Base-by-base conservation (phyloP, 2,329 filamentous ascomycete genomes). In the Tolypocladium cylindrosporum region DNA sequence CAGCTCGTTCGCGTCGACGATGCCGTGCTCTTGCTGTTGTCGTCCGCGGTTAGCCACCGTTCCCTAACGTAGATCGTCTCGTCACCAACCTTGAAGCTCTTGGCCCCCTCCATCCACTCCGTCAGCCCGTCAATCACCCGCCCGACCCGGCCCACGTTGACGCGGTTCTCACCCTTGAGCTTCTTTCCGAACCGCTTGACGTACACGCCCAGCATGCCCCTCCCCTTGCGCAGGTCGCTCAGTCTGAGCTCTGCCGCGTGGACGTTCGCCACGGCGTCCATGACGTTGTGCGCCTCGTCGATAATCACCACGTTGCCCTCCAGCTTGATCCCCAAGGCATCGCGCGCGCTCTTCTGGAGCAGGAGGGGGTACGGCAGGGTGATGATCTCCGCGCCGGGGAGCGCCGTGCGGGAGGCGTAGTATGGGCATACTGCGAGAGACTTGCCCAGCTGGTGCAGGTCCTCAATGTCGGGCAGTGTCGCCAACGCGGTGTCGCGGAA, bases 251-350 rank as follows among this genome's bases (percentile, higher is more conserved):
- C 84, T 0, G 90, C 84, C 0, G 92, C 92, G 69, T 97, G 86
- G 40, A 96, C 94, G 52, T 86, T 88, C 19, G 90, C 84, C 52
- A 99, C 90, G 0, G 93, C 91, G 70, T 97, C 92, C 88, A 97
- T 96, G 56, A 99, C 83, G 68, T 99, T 99, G 70, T 99, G 94
- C 0, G 94, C 94, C 75, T 99, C 94, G 64, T 99, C 94, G 54
- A 99, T 90, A 34, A 99, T 89, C n/a, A 99, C 86, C 0, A 99
- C 79, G 67, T 96, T 94, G 6, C 86, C 85, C 65, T 95, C 91
- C 10, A 99, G 74, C 31, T 88, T 93, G 50, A 99, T 85, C 0
- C 89, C 88, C 0, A 99, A 79, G 0, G 94, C 91, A 60, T 97
- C 92, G 54, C 94, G 81, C 0, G 94, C 92, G 4, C 86, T 89